Conservation (phyloP, 177 flowering plant genomes). For the Vitis hybrid region DNA sequence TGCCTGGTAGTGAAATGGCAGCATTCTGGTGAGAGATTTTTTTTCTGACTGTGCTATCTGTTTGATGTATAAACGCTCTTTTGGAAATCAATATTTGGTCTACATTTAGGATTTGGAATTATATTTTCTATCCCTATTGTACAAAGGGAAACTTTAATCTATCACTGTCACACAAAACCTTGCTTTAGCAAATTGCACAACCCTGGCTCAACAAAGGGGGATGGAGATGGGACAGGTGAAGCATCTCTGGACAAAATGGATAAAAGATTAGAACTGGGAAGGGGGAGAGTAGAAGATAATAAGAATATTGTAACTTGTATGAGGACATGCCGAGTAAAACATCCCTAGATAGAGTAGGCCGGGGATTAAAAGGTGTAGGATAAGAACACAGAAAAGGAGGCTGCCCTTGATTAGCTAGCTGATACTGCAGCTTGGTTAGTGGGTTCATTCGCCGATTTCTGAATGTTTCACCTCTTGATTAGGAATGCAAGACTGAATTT, state of each 20-base stretch:
- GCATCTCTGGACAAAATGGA: no score
- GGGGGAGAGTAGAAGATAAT: no score
- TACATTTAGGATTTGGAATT: neutral
- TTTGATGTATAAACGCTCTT: neutral
- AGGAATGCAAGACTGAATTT: neutral
- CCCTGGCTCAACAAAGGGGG: no score
- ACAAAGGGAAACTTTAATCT: no score
- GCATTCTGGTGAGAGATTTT: conserved; percentile 63
- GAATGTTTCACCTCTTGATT: conserved; percentile 1
- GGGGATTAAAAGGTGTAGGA: no score
- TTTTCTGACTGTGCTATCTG: neutral
- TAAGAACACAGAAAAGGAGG: neutral
- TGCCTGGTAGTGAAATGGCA: conserved; percentile 87
- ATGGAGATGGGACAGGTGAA: no score
- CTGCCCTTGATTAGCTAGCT: neutral
- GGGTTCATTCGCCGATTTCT: neutral
- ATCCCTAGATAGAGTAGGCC: neutral
- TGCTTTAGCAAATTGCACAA: no score
- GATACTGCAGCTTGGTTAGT: neutral
- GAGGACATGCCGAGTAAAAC: neutral
- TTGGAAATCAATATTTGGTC: no score
- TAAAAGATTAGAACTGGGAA: no score
- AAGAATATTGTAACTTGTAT: neutral
- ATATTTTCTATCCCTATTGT: no score
- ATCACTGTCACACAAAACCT: no score